Evolutionary conservation across 2,329 filamentous ascomycete species (phyloP).

Genomic region (Nemania sp.): DNA sequence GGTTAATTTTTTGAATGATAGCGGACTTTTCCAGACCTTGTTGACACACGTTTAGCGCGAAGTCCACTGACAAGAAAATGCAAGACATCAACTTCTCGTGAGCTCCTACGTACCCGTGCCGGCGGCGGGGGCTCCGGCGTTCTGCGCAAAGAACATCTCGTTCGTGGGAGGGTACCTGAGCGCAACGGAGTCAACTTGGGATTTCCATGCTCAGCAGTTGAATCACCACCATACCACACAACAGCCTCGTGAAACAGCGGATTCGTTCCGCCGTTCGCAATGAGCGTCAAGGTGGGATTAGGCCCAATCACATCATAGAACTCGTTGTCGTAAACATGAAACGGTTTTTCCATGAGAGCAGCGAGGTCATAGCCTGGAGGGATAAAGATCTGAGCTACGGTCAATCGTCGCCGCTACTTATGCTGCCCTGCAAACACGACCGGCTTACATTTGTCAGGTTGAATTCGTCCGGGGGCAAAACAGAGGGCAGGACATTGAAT

Average conservation of each 20-base stretch:
- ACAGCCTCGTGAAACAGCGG: conserved; percentile 61
- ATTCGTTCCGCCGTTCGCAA: conserved; percentile 50
- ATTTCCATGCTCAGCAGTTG: neutral
- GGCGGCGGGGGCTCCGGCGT: conserved; percentile 51
- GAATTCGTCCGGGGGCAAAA: conserved; percentile 43
- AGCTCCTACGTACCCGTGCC: conserved; percentile 45
- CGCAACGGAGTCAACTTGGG: conserved; percentile 3
- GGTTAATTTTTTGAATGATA: conserved; percentile 55
- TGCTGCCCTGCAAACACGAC: neutral
- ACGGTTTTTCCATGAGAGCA: conserved; percentile 45
- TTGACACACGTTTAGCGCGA: conserved; percentile 18
- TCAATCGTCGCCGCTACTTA: conserved; percentile 19
- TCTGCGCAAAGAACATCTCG: conserved; percentile 60
- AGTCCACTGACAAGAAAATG: neutral
- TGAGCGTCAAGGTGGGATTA: conserved; percentile 54
- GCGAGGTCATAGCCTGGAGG: conserved; percentile 50
- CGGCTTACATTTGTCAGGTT: conserved; percentile 45
- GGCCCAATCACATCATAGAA: conserved; percentile 56
- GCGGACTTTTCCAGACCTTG: conserved; percentile 53
- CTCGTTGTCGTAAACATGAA: conserved; percentile 55
- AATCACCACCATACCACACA: conserved; percentile 48
- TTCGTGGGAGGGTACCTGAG: conserved; percentile 49
- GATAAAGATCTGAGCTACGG: conserved; percentile 42
- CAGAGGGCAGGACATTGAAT: conserved; percentile 49
- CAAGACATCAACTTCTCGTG: no score